A percentile compares a stretch with the other conserved stretches of the same genome.
Conservation (phyloP, 2,329 filamentous ascomycete genomes). For the Microsporum ferrugineum region DNA sequence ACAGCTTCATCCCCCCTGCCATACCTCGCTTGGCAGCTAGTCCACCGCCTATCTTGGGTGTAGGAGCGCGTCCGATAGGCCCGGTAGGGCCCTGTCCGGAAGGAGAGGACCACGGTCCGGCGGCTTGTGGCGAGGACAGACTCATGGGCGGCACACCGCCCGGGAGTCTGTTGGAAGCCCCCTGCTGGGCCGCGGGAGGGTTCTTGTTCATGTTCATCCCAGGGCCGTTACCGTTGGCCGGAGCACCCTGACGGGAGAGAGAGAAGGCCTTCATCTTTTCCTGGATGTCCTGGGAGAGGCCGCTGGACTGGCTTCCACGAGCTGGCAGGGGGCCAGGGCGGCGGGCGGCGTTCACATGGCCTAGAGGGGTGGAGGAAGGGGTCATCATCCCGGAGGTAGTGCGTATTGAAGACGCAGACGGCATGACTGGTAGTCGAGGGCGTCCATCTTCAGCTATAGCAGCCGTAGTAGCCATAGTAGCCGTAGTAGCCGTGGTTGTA, state of each 20-base stretch:
- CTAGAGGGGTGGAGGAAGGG: constrained; percentile 71
- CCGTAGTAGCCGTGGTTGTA: neutral
- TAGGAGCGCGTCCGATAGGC: constrained; percentile 13
- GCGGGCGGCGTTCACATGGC: constrained; percentile 59
- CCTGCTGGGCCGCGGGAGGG: neutral
- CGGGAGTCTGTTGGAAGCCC: neutral
- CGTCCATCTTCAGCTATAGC: constrained; percentile 17
- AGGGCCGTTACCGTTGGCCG: neutral
- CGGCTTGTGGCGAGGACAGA: neutral
- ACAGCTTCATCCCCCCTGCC: constrained; percentile 38
- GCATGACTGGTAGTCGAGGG: constrained; percentile 44
- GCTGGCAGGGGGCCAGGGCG: constrained; percentile 41
- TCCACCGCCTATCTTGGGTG: constrained; percentile 33
- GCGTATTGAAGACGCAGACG: constrained; percentile 18
- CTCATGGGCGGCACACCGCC: neutral
- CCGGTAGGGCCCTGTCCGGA: constrained; percentile 5
- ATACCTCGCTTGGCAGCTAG: constrained; percentile 38
- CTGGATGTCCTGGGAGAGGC: constrained; percentile 52
- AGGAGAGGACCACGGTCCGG: constrained; percentile 11
- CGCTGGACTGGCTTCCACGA: constrained; percentile 37
- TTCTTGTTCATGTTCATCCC: neutral
- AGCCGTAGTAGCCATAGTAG: neutral
- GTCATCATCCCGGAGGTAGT: constrained; percentile 45
- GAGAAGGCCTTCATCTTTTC: constrained; percentile 61
- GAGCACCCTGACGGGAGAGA: constrained; percentile 41